These are phyloP conservation scores for Penicillium sp. DNA, from an alignment of 2,329 filamentous ascomycete species.

Conservation along the genomic window DNA sequence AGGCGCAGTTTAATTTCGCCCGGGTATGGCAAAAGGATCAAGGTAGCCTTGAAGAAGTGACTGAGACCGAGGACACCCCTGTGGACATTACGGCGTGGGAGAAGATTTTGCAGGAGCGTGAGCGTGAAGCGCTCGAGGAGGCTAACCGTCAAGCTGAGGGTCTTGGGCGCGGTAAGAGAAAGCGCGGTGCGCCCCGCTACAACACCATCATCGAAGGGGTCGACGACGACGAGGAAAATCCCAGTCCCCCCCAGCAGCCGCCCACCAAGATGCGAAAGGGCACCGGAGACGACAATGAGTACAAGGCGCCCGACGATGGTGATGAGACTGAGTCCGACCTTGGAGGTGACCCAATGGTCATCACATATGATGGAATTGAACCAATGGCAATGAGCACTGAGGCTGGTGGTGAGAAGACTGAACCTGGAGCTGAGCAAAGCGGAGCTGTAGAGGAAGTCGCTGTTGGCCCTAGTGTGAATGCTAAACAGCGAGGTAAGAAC, in stretches of 20 bases:
- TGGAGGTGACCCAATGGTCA: too few species aligned
- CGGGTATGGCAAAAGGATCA: slow-evolving; percentile 88
- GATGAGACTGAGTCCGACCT: slow-evolving; percentile 19
- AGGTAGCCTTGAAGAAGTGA: slow-evolving; percentile 60
- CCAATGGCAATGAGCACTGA: too few species aligned
- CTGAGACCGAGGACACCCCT: slow-evolving; percentile 50
- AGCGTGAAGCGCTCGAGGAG: slow-evolving; percentile 72
- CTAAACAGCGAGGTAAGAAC: slow-evolving; percentile 20
- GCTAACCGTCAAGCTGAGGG: slow-evolving; percentile 66
- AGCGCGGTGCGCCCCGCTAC: slow-evolving; percentile 54
- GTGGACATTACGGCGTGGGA: slow-evolving; percentile 79
- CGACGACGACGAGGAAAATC: slow-evolving; percentile 11
- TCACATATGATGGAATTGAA: too few species aligned
- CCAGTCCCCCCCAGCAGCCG: slow-evolving; percentile 11
- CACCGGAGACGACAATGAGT: slow-evolving; percentile 33
- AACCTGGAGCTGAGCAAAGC: neutral
- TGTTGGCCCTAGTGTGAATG: slow-evolving; percentile 3
- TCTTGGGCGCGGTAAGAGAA: slow-evolving; percentile 82
- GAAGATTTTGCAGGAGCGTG: slow-evolving; percentile 78
- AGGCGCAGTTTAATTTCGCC: slow-evolving; percentile 84
- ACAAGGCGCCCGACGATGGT: slow-evolving; percentile 29
- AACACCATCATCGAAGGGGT: slow-evolving; percentile 6
- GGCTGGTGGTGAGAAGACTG: neutral
- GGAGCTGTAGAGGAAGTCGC: neutral
- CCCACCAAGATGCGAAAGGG: slow-evolving; percentile 23